Conservation (phyloP, 129 eudicot genomes). For the Heracleum sosnowskyi region DNA sequence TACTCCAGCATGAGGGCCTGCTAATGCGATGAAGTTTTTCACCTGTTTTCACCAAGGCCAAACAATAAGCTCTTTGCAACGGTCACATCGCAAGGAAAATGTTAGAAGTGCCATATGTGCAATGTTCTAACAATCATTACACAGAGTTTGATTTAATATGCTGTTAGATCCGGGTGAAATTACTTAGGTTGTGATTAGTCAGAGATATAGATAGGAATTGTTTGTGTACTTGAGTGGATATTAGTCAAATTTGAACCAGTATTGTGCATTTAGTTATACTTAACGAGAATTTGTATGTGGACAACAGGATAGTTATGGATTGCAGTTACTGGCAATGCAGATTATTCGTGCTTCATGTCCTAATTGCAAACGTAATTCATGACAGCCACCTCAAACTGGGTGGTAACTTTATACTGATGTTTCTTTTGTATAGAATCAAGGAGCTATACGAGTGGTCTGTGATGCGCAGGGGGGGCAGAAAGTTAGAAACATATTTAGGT, state of each 20-base stretch:
- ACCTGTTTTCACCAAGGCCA: slow-evolving; percentile 35
- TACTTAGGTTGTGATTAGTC: too few relatives aligned
- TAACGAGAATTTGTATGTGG: too few relatives aligned
- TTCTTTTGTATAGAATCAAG: not conserved
- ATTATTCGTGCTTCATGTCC: not conserved
- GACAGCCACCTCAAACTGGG: not conserved
- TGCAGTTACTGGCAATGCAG: not conserved
- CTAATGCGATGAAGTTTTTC: slow-evolving; percentile 60
- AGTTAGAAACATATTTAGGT: not conserved
- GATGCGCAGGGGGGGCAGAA: not conserved
- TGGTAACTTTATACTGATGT: not conserved
- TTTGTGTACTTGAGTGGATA: too few relatives aligned
- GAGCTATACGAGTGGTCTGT: not conserved
- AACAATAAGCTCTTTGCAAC: not conserved
- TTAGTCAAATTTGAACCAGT: too few relatives aligned
- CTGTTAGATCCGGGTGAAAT: not conserved
- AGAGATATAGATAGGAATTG: too few relatives aligned
- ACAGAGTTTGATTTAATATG: not conserved
- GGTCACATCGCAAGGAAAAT: not conserved
- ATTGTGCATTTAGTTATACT: too few relatives aligned
- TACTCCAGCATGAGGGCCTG: slow-evolving; percentile 90
- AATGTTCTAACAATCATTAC: not conserved
- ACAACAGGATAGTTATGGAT: not conserved
- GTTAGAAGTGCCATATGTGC: not conserved
- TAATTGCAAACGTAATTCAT: not conserved